Conservation (phyloP, 2,329 filamentous ascomycete species). For the Exophiala lecanii-corni region DNA sequence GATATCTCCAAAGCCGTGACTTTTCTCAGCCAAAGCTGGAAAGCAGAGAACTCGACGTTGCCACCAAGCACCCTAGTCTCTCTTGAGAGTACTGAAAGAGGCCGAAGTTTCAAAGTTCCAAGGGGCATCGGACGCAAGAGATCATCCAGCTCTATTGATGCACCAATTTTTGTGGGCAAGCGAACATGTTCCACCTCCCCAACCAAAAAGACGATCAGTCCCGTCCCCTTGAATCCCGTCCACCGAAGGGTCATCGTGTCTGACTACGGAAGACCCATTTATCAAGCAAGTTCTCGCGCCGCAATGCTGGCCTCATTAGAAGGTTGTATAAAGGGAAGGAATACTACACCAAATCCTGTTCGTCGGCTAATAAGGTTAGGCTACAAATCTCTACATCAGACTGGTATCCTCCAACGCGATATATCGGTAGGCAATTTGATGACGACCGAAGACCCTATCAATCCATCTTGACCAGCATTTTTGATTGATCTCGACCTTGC, state of each 20-base stretch:
- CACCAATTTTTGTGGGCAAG: slow-evolving; percentile 3
- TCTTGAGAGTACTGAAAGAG: slow-evolving; percentile 1
- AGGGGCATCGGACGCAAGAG: slow-evolving; percentile 18
- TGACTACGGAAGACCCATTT: neutral
- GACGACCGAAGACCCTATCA: too few species aligned
- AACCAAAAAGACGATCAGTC: slow-evolving; percentile 1
- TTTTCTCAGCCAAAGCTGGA: slow-evolving; percentile 12
- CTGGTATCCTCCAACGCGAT: too few species aligned
- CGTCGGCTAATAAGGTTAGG: too few species aligned
- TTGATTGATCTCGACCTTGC: too few species aligned
- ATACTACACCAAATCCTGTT: too few species aligned
- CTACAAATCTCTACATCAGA: too few species aligned
- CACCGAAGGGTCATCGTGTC: neutral
- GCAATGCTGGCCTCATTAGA: too few species aligned
- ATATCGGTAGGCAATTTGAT: too few species aligned
- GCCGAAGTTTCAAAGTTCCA: slow-evolving; percentile 7
- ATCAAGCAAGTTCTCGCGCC: neutral
- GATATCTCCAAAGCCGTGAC: slow-evolving; percentile 20
- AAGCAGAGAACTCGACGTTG: neutral
- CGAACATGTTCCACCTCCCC: slow-evolving; percentile 1
- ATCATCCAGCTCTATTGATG: slow-evolving; percentile 22
- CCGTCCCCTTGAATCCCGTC: neutral
- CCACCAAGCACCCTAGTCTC: slow-evolving; percentile 1
- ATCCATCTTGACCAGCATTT: too few species aligned
- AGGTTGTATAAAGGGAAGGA: too few species aligned